Evolutionary conservation across 768 basidiomycete genomes (phyloP).

Genomic region (Coprinopsis sp.): DNA sequence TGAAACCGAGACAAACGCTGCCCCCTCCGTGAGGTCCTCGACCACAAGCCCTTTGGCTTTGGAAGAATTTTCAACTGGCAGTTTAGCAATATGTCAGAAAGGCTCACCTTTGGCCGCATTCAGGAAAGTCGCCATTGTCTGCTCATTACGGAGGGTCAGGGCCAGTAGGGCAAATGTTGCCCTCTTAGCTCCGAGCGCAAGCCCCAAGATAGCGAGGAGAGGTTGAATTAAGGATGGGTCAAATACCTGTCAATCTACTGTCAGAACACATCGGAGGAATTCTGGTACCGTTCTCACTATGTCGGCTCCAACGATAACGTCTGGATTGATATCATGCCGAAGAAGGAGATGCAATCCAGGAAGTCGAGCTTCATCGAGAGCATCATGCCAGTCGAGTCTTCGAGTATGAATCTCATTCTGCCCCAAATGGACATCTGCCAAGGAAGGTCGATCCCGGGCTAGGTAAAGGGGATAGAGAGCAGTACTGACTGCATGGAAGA

Average conservation of each 20-base stretch:
- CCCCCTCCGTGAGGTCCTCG: background rate
- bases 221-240: constrained; percentile 59
- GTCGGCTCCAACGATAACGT: constrained; percentile 71
- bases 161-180: constrained; percentile 41
- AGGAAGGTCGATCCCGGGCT: background rate
- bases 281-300: constrained; percentile 30
- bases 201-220: constrained; percentile 44
- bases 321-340: constrained; percentile 38
- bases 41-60: background rate
- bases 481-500: constrained; percentile 65
- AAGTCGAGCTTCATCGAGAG: constrained; percentile 32
- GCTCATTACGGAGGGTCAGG: constrained; percentile 51
- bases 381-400: constrained; percentile 64
- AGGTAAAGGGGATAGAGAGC: constrained; percentile 23
- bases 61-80: no score
- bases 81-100: no score
- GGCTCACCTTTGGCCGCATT: constrained; percentile 27
- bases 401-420: constrained; percentile 43
- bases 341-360: constrained; percentile 30
- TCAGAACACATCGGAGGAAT: background rate
- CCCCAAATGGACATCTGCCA: constrained; percentile 50
- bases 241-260: constrained; percentile 46
- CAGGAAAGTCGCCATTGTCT: constrained; percentile 46
- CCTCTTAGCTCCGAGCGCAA: constrained; percentile 32
- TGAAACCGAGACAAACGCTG: background rate